Conservation (phyloP, 441 rosid genomes). For the Raphanus hybrid region DNA sequence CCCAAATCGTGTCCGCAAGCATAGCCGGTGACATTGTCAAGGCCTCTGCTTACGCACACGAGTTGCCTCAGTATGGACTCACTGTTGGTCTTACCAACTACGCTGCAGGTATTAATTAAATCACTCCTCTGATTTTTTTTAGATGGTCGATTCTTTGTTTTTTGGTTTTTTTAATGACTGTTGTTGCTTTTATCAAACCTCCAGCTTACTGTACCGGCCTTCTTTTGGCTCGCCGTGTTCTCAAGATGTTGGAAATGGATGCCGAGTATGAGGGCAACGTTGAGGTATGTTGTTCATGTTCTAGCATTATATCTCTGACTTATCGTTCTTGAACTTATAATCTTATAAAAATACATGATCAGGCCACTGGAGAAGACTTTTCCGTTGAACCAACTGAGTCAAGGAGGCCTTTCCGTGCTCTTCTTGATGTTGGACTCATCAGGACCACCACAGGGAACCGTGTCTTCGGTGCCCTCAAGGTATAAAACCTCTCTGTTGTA, state of each 20-base stretch:
- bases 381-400: constrained; percentile 82
- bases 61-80: constrained; percentile 79
- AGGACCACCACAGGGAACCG: constrained; percentile 87
- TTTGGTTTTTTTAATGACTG: neutral
- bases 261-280: constrained; percentile 74
- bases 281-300: constrained; percentile 50
- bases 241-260: constrained; percentile 84
- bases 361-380: constrained; percentile 91
- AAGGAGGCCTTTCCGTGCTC: constrained; percentile 96
- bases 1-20: constrained; percentile 70
- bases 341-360: neutral
- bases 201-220: constrained; percentile 93
- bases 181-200: neutral
- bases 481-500: constrained; percentile 21
- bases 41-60: constrained; percentile 87
- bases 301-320: neutral
- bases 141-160: neutral
- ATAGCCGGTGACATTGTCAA: constrained; percentile 79
- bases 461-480: constrained; percentile 87
- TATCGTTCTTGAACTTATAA: no score
- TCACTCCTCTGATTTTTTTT: neutral
- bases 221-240: constrained; percentile 85
- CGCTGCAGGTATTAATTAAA: constrained; percentile 65
- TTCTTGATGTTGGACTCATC: constrained; percentile 90
- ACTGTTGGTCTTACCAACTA: constrained; percentile 85